Evolutionary conservation across 1,284 basidiomycete species (phyloP).

Genomic region (Abortiporus biennis): DNA sequence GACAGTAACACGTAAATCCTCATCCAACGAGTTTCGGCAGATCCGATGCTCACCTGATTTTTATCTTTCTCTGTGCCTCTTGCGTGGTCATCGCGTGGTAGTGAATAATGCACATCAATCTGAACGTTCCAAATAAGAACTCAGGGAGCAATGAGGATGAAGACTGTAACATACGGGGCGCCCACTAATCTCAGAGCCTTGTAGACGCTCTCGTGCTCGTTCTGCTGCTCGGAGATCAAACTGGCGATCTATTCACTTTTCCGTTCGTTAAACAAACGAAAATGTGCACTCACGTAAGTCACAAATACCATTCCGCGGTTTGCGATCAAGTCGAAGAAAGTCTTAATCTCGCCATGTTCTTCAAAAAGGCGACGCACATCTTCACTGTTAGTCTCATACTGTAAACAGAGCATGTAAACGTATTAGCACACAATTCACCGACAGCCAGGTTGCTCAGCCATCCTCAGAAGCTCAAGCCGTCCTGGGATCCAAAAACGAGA

Average conservation of each 20-base stretch:
- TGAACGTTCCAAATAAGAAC: constrained; percentile 26
- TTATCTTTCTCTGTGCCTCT: constrained; percentile 78
- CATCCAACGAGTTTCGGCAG: constrained; percentile 5
- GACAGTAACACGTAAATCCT: constrained; percentile 36
- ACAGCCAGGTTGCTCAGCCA: not conserved
- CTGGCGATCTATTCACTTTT: constrained; percentile 45
- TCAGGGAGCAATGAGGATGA: too few relatives aligned
- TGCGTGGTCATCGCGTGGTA: constrained; percentile 83
- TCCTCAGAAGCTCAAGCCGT: constrained; percentile 1
- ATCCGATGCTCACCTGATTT: constrained; percentile 74
- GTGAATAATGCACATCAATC: constrained; percentile 97
- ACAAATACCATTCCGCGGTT: constrained; percentile 97
- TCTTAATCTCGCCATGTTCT: constrained; percentile 92
- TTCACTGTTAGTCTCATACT: constrained; percentile 89
- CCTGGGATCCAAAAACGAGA: constrained; percentile 19
- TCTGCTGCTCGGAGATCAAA: constrained; percentile 90
- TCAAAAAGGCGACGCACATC: constrained; percentile 85
- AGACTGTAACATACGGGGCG: constrained; percentile 74
- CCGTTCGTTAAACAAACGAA: constrained; percentile 1
- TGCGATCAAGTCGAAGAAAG: constrained; percentile 91
- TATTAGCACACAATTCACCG: not conserved
- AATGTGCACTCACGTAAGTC: constrained; percentile 77
- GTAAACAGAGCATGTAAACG: constrained; percentile 12
- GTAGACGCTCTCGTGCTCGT: constrained; percentile 81
- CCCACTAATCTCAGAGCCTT: constrained; percentile 79